Evolutionary conservation across 176 grass and related monocot species (phyloP), one percentile per base, ranked within the genome.

Genomic region (Musa acuminata): DNA sequence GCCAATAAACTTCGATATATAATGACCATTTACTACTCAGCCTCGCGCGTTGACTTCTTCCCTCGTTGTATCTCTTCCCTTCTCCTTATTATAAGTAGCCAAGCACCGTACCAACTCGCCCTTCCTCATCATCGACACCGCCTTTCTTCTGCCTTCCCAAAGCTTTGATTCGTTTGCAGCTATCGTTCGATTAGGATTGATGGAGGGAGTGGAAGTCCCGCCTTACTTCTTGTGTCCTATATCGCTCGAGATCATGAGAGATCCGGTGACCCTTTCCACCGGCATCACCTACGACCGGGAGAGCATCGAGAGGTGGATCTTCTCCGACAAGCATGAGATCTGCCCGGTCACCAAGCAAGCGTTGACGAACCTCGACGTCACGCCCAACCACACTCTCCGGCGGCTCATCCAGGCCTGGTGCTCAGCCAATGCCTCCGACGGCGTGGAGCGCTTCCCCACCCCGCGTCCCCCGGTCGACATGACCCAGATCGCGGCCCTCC

Each of bases 231-330:
- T 96, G 19, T 96, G 93, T 55, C 93, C 93, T 20, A 90, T 96
- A 60, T 92, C 93, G 51, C 84, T 90, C 21, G 82, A 90, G 82
- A 86, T 84, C 35, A 96, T 96, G 93, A 59, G 85, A 51, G 89
- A 96, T 74, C 93, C 93, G 2, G 93, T 96, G 9, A 96, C 85
- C 73, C 87, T 96, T 21, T 81, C 85, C 55, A 88, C 93, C 53
- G 93, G 93, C 83, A 96, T 96, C 76, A 90, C 93, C 80, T 96
- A 96, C 72, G 90, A 91, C 77, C 82, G 90, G 3, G 82, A 87
- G n/a, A 90, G 82, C 69, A 93, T 98, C 82, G 94, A 98, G 83
- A 66, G 86, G 14, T 98, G 90, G 94, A 77, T 98, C 8, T 98
- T 98, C 86, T 71, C 82, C 52, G 87, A 78, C 72, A 87, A 87